Percentiles rank a stretch among this genome's conserved stretches.
Evolutionary conservation across 2,329 filamentous ascomycete genomes (phyloP).

Genomic region (Colletotrichum somersetense): DNA sequence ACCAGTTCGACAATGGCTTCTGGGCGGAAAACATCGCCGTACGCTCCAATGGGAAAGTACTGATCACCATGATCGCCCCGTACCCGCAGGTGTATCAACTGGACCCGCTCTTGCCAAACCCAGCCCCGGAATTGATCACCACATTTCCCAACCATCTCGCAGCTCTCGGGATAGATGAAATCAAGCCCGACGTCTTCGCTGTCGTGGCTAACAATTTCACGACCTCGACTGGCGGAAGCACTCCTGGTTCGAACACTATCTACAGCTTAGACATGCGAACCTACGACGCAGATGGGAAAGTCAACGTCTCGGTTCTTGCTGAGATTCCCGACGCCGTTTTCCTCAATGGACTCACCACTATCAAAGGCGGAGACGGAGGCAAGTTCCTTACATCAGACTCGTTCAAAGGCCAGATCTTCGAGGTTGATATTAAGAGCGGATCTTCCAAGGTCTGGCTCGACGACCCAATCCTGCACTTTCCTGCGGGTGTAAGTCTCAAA

Average conservation of each 20-base stretch:
- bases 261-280: background rate
- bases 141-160: background rate
- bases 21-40: background rate
- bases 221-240: background rate
- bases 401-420: background rate
- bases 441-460: background rate
- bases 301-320: background rate
- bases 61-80: background rate
- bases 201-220: background rate
- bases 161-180: background rate
- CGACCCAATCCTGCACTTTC: background rate
- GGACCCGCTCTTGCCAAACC: background rate
- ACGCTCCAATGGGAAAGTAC: background rate
- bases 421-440: background rate
- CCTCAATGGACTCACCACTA: background rate
- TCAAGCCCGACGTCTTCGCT: background rate
- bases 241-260: background rate
- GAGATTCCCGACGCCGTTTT: background rate
- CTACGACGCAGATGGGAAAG: background rate
- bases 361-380: background rate
- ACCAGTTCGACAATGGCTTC: background rate
- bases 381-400: background rate
- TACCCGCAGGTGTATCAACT: background rate
- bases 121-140: background rate
- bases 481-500: background rate